Base-by-base conservation (phyloP, 1,139 yeast species). In the Yamadazyma conglobata region DNA sequence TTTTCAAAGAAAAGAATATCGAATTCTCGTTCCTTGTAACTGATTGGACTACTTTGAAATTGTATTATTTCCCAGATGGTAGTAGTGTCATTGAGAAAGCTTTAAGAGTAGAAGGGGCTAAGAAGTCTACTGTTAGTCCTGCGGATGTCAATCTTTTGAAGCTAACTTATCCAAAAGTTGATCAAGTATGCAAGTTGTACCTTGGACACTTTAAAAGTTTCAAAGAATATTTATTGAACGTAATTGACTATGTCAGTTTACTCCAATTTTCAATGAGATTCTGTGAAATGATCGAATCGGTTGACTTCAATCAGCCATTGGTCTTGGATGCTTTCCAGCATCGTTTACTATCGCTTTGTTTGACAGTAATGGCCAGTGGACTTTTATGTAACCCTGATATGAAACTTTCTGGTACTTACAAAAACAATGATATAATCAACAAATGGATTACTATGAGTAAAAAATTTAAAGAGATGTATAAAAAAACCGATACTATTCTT, bases 381-480 rank as follows among this genome's bases (percentile, higher is more conserved):
- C 34, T 48, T 13, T 26, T 52, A 13, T 40, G 53, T n/a, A 45
- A 45, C 7, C 42, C 48, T 9, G 26, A 27, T 22, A 31, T 27
- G 24, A 27, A 6, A 31, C 34, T 13, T 32, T 35, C 19, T 21
- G 24, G 22, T 26, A 31, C 27, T 26, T 37, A 19, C 29, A 31
- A 32, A 19, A 42, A 33, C 35, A 35, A 30, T 27, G 48, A 46
- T 17, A 34, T 56, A 7, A 38, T 48, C 3, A 41, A 40, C 16
- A 52, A 47, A 21, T 60, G 60, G 60, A 42, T 58, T 13, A 37
- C 42, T 13, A 31, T 52, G 11, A 49, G 61, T 22, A 54, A 50
- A 32, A 42, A 38, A 26, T 36, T 59, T 21, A 46, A 47, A 32
- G 37, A 43, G 9, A 45, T 47, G 25, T 40, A 49, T 10, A 38